Evolutionary conservation across 306 rosid species (phyloP), one percentile per base, ranked within the genome.

Genomic region (Purshia tridentata): DNA sequence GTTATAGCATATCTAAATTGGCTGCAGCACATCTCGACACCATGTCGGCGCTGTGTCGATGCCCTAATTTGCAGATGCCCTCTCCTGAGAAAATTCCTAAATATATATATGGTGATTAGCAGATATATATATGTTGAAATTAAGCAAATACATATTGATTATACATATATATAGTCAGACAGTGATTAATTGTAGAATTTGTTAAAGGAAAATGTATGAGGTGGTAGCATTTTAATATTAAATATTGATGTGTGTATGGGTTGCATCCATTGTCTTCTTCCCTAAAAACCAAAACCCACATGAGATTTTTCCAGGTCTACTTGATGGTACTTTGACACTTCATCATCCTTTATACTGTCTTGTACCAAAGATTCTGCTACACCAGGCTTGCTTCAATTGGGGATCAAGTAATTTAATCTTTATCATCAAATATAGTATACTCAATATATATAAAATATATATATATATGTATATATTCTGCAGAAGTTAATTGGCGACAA

Each of bases 201-300:
- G 1, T 19, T 14, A n/a, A 5, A 4, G 19, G 19, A 20, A 53
- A 20, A 70, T 41, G 74, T 6, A 13, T 19, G 52, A 8, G 64
- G 39, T 40, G 41, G 29, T 4, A 22, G 40, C 49, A 35, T 4
- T 29, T 19, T 44, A 54, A 5, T 16, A 40, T 52, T 23, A 49
- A 56, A 39, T 35, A 56, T 65, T 76, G 11, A 16, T 76, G 61
- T 76, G 77, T 54, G 0, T 44, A 13, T 75, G 76, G 76, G 60
- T 57, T 65, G 80, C 78, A 56, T 73, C 41, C 8, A 15, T 79
- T 89, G 86, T 83, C 86, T 20, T 72, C 48, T 65, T 83, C 76
- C 72, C 65, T 37, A 2, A 35, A 41, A 29, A 68, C 83, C 80
- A 72, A 84, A 84, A 63, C 71, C 85, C 84, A 79, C 76, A 80